Percentiles rank a stretch among this genome's conserved stretches.
Conservation (phyloP, 2,329 filamentous ascomycete species). For the Colletotrichum agaves region DNA sequence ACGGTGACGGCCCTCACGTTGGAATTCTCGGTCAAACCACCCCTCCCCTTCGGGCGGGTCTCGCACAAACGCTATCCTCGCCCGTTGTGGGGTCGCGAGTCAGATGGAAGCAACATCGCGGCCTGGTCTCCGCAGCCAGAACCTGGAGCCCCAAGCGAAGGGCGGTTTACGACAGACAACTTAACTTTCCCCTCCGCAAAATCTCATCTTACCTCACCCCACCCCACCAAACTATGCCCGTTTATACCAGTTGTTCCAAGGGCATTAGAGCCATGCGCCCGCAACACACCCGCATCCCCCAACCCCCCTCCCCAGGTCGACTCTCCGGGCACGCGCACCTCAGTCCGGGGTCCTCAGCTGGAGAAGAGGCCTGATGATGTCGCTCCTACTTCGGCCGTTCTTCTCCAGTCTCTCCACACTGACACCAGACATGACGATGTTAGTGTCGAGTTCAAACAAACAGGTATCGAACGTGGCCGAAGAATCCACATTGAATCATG, state of each 20-base stretch:
- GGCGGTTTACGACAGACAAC: too few species aligned
- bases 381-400: conserved; percentile 36
- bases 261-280: conserved; percentile 16
- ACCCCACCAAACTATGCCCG: too few species aligned
- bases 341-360: conserved; percentile 29
- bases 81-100: conserved; percentile 21
- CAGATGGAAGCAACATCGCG: conserved; percentile 12
- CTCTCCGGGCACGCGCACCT: conserved; percentile 11
- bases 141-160: too few species aligned
- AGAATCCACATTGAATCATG: conserved; percentile 14
- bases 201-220: too few species aligned
- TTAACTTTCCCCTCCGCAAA: too few species aligned
- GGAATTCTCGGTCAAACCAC: conserved; percentile 28
- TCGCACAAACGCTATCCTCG: conserved; percentile 13
- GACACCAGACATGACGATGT: conserved; percentile 32
- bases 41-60: conserved; percentile 10
- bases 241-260: too few species aligned
- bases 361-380: conserved; percentile 25
- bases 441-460: conserved; percentile 28
- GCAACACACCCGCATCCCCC: conserved; percentile 5
- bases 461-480: conserved; percentile 1
- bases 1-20: conserved; percentile 12
- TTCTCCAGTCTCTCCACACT: conserved; percentile 33
- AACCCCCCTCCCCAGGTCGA: conserved; percentile 9
- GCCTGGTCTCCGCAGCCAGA: conserved; percentile 3